A percentile compares a stretch with the other conserved stretches of the same genome.
These are phyloP conservation scores for Auricularia heimuer DNA, from an alignment of 768 basidiomycete species.

Conservation along the genomic window DNA sequence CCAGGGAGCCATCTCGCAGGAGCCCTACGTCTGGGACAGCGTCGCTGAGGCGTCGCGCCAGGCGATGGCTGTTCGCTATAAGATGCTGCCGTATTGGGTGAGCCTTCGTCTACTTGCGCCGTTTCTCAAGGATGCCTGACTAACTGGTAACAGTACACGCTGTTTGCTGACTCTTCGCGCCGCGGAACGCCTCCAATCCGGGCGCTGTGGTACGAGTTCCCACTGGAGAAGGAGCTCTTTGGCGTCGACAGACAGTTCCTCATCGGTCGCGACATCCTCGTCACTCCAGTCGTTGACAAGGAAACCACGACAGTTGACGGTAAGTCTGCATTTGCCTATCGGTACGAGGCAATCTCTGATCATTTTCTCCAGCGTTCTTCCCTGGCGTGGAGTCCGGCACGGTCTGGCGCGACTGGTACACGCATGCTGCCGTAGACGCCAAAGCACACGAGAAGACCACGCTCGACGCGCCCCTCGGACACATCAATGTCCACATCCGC, in stretches of 20 bases:
- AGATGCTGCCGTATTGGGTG: conserved; percentile 75
- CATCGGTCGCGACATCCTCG: conserved; percentile 57
- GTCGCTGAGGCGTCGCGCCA: conserved; percentile 67
- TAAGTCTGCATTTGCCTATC: conserved; percentile 17
- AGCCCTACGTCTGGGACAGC: conserved; percentile 73
- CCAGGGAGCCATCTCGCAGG: conserved; percentile 55
- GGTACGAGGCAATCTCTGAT: background rate
- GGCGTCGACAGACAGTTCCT: conserved; percentile 60
- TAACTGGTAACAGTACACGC: conserved; percentile 47
- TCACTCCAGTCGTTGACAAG: conserved; percentile 64
- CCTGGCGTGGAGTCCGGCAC: conserved; percentile 46
- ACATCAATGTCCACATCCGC: conserved; percentile 68
- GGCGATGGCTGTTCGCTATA: conserved; percentile 59
- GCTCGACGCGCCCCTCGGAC: conserved; percentile 56
- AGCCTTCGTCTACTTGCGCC: conserved; percentile 11
- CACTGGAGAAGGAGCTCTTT: conserved; percentile 49
- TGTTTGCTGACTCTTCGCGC: conserved; percentile 59
- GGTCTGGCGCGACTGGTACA: conserved; percentile 68
- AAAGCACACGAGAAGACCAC: conserved; percentile 33
- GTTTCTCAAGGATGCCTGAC: conserved; percentile 2
- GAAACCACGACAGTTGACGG: conserved; percentile 62
- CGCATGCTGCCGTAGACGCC: conserved; percentile 43
- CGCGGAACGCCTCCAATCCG: conserved; percentile 60
- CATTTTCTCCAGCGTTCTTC: conserved; percentile 40
- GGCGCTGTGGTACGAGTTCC: conserved; percentile 73